Base-by-base conservation (phyloP, 805 yeast genomes). In the Candida quercuum region DNA sequence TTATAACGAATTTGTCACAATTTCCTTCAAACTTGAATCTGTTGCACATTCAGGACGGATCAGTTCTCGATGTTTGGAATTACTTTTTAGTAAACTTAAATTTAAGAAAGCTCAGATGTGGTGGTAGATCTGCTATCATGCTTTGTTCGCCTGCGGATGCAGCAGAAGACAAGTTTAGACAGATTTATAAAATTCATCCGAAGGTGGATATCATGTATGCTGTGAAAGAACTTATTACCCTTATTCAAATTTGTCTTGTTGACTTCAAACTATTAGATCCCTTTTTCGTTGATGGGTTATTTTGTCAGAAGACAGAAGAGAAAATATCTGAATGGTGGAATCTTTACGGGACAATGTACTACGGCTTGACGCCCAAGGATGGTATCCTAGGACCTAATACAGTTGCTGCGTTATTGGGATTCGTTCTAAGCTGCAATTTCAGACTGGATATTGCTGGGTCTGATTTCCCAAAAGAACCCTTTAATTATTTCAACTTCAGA, bases 271-370 rank as follows among this genome's bases (percentile, higher is more conserved):
- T 87, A 29, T 66, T 87, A 12, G 81, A 78, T 35, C 78, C 86
- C 0, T 62, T 63, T 23, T 77, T 72, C 46, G 85, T 86, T 39
- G 97, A 93, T 60, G 98, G 99, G 0, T 63, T 91, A 13, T 62
- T 88, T 3, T 91, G 98, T 57, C 74, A 77, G 40, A 69, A 72
- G 39, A 91, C 99, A 0, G 81, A 81, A 43, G 68, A 61, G 17
- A 94, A 94, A 0, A 71, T 87, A 18, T 51, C 58, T 2, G 66
- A 69, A 32, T 91, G 98, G 97, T 91, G 98, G 97, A 68, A 67
- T 26, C 56, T 75, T 25, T 72, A 82, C 45, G 96, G 95, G 0
- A 59, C 66, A 5, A 66, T 69, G 5, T 75, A 56, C 33, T 63
- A 51, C 38, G 48, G 58, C 4, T 46, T 48, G 10, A 51, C 43